These are phyloP conservation scores for Debaryomyces singareniensis DNA, from an alignment of 1,139 yeast genomes.

Conservation along the genomic window DNA sequence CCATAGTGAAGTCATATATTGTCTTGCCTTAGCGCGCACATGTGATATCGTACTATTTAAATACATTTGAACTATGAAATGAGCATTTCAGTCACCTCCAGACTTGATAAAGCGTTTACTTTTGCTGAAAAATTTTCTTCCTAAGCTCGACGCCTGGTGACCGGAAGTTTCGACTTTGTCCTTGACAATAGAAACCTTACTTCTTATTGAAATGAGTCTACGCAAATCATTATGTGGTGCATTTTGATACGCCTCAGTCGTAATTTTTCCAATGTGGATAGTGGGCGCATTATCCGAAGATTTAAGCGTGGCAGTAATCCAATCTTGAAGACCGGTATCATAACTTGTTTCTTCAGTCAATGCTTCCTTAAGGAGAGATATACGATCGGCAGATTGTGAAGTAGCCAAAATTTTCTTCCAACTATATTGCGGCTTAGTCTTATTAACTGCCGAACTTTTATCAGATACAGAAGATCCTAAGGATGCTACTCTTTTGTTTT, in stretches of 20 bases:
- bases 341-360: slow-evolving; percentile 31
- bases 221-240: slow-evolving; percentile 40
- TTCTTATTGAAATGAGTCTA: slow-evolving; percentile 36
- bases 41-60: too few species aligned
- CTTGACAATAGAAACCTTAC: slow-evolving; percentile 37
- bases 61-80: neutral
- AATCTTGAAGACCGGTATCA: slow-evolving; percentile 42
- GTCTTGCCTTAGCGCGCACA: neutral
- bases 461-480: neutral
- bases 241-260: slow-evolving; percentile 41
- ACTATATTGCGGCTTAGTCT: slow-evolving; percentile 31
- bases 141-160: slow-evolving; percentile 35
- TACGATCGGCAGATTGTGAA: slow-evolving; percentile 39
- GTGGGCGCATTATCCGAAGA: slow-evolving; percentile 26
- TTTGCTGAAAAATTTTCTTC: slow-evolving; percentile 35
- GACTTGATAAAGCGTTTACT: slow-evolving; percentile 36
- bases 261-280: slow-evolving; percentile 41
- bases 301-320: slow-evolving; percentile 38
- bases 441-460: slow-evolving; percentile 7
- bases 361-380: slow-evolving; percentile 35
- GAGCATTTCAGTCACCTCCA: neutral
- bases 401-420: slow-evolving; percentile 40
- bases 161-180: slow-evolving; percentile 41
- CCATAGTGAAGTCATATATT: too few species aligned
- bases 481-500: neutral